Conservation (phyloP, 2,329 filamentous ascomycete species). For the Fusarium sulawesiense region DNA sequence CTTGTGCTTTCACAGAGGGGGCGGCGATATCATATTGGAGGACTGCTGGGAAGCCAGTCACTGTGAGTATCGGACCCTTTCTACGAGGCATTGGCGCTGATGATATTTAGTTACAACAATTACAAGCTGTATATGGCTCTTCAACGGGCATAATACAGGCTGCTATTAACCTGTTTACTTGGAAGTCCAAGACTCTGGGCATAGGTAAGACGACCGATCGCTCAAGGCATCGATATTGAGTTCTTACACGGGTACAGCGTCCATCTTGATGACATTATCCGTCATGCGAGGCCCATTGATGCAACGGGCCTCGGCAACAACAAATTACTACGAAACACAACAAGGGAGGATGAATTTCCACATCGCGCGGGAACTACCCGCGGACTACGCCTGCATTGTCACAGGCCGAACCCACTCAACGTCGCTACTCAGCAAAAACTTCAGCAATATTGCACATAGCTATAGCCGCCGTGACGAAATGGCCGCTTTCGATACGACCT, state of each 20-base stretch:
- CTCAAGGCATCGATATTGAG: accelerated
- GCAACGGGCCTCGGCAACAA: slow-evolving; percentile 35
- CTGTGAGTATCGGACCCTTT: neutral
- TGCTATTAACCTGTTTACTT: slow-evolving; percentile 21
- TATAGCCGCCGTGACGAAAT: slow-evolving; percentile 33
- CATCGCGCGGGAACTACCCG: slow-evolving; percentile 35
- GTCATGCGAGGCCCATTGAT: slow-evolving; percentile 34
- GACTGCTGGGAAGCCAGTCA: slow-evolving; percentile 30
- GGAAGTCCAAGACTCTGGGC: slow-evolving; percentile 32
- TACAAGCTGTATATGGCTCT: slow-evolving; percentile 33
- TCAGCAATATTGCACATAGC: slow-evolving; percentile 34
- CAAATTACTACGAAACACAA: slow-evolving; percentile 20
- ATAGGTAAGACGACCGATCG: slow-evolving; percentile 7
- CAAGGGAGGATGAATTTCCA: slow-evolving; percentile 25
- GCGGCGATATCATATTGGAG: slow-evolving; percentile 40
- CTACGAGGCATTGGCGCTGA: neutral
- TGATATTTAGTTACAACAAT: slow-evolving; percentile 21
- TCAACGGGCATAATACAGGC: slow-evolving; percentile 37
- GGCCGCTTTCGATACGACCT: slow-evolving; percentile 21
- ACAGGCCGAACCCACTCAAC: slow-evolving; percentile 27
- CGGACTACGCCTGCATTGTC: slow-evolving; percentile 30
- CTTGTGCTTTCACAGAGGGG: slow-evolving; percentile 33
- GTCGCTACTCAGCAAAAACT: slow-evolving; percentile 36
- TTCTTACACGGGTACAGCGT: slow-evolving; percentile 13
- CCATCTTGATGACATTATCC: slow-evolving; percentile 36